Evolutionary conservation across 2,329 filamentous ascomycete genomes (phyloP).

Genomic region (Chaetoscypha palmicola): DNA sequence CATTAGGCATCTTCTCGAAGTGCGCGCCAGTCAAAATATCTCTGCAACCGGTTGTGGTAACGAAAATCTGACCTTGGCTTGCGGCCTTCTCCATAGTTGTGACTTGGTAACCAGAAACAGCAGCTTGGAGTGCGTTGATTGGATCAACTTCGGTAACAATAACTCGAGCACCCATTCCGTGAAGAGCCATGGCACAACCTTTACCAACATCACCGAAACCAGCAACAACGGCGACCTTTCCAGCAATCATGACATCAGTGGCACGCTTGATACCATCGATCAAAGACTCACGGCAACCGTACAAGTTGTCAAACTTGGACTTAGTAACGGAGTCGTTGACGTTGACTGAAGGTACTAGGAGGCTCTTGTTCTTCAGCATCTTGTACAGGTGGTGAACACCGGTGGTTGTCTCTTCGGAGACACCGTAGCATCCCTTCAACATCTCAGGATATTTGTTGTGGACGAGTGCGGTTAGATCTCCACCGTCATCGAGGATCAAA

Average conservation of each 20-base stretch:
- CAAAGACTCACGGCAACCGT: conserved; percentile 97
- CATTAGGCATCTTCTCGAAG: conserved; percentile 94
- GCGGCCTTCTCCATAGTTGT: conserved; percentile 97
- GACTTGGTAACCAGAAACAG: conserved; percentile 95
- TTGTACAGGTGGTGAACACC: conserved; percentile 99
- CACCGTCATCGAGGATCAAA: conserved; percentile 97
- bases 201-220: conserved; percentile 99
- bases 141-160: conserved; percentile 95
- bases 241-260: conserved; percentile 99
- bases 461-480: conserved; percentile 91
- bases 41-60: conserved; percentile 98
- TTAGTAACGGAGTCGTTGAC: conserved; percentile 99
- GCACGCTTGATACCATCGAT: conserved; percentile 99
- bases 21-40: conserved; percentile 89
- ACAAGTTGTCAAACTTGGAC: conserved; percentile 99
- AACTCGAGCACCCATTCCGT: conserved; percentile 95
- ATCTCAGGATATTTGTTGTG: conserved; percentile 98
- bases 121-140: conserved; percentile 99
- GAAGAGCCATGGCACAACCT: conserved; percentile 92
- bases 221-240: conserved; percentile 95
- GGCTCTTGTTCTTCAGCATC: conserved; percentile 86
- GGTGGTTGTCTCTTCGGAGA: conserved; percentile 99
- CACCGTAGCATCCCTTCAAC: conserved; percentile 96
- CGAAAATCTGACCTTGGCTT: conserved; percentile 86
- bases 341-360: conserved; percentile 94